Evolutionary conservation across 176 grass and related monocot genomes (phyloP), one percentile per base, ranked within the genome.

Genomic region (Cymbopogon citratus): DNA sequence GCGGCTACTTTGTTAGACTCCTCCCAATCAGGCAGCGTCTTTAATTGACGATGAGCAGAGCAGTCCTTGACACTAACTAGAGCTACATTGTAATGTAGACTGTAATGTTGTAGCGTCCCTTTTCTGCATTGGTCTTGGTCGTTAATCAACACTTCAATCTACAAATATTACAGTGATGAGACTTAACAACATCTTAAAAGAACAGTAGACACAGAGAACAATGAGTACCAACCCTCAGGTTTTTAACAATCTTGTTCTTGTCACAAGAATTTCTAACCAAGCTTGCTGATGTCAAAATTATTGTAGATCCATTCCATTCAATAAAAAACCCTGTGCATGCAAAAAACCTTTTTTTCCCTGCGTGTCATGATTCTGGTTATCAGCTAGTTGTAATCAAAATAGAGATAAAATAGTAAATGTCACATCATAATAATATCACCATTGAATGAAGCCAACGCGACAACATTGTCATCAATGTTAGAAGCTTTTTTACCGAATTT

Each of bases 281-380:
- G 72, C 29, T 75, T 18, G 46, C 48, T 35, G 72, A 75, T 35
- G 72, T 75, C 18, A 75, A 31, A 75, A 75, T 75, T 12, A 19
- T 12, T 1, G 29, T 56, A n/a, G 29, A 54, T 56, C 72, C 72
- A 38, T 75, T 75, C 72, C 72, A 36, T 36, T 75, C 49, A 57
- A 75, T 75, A 24, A 57, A 75, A 74, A 75, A 56, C 12, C 72
- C 72, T 0, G 29, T 36, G 72, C 72, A 75, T 56, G 72, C 72
- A 75, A 57, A 75, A 57, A 56, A 3, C 45, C 72, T 75, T 36
- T 34, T 56, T 24, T 23, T 49, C 57, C 49, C 72, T 75, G 49
- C 72, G 23, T 56, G 6, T 4, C 48, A 35, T 75, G 21, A 75
- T 75, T 56, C 51, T 36, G 29, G 12, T 33, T 7, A 56, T 12